phyloP scores from a whole-genome alignment of 768 basidiomycete species.

The Calocera viscosa region DNA sequence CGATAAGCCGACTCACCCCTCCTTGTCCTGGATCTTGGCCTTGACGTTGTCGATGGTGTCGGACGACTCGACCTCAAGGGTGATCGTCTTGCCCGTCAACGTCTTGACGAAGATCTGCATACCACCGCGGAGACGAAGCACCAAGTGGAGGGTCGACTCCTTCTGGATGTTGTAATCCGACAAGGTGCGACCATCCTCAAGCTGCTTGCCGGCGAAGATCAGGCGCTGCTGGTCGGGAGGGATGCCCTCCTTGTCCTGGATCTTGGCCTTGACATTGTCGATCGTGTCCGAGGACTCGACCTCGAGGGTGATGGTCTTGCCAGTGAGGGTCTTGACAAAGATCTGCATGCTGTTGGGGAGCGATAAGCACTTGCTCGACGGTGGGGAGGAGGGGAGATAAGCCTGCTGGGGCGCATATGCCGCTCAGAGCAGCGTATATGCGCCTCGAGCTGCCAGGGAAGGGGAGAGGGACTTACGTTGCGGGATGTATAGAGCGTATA shows the following conservation, averaged over 20 bases:
- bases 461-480: not conserved
- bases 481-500: not conserved
- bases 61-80: constrained; percentile 37
- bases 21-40: constrained; percentile 31
- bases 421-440: not conserved
- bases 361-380: constrained; percentile 3
- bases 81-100: constrained; percentile 32
- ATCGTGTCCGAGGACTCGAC: constrained; percentile 27
- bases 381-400: not conserved
- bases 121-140: constrained; percentile 27
- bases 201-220: constrained; percentile 37
- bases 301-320: constrained; percentile 33
- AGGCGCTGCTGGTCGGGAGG: constrained; percentile 32
- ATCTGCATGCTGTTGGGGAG: constrained; percentile 25
- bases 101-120: constrained; percentile 24
- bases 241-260: constrained; percentile 31
- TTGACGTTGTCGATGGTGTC: constrained; percentile 38
- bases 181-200: constrained; percentile 34
- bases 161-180: constrained; percentile 29
- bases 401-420: not conserved
- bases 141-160: constrained; percentile 30
- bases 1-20: constrained; percentile 14
- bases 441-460: not conserved
- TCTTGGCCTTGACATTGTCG: constrained; percentile 27
- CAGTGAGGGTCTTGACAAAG: constrained; percentile 32